Conservation (phyloP, 2,329 filamentous ascomycete species). For the Cladophialophora yegresii region DNA sequence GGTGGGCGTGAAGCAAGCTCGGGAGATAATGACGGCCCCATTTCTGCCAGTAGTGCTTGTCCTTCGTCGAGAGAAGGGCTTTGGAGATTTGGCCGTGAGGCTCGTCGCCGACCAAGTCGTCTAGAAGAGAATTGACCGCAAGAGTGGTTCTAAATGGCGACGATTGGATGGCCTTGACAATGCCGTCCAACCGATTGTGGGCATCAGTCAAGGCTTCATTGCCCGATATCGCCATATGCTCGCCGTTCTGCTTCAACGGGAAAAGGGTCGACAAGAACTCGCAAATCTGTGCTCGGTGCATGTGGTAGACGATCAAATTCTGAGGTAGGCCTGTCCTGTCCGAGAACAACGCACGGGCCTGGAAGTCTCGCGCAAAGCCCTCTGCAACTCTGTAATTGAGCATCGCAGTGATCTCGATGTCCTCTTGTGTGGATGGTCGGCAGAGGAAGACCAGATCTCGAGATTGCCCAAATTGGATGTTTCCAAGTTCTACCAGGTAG, state of each 20-base stretch:
- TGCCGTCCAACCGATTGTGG: not conserved
- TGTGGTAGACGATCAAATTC: conserved; percentile 51
- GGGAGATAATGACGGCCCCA: conserved; percentile 64
- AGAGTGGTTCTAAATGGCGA: conserved; percentile 8
- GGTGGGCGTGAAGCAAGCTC: conserved; percentile 59
- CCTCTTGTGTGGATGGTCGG: conserved; percentile 19
- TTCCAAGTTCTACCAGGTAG: conserved; percentile 43
- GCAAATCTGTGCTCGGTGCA: conserved; percentile 55
- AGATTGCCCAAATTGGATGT: conserved; percentile 63
- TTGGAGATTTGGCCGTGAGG: conserved; percentile 39
- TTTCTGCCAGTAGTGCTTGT: conserved; percentile 45
- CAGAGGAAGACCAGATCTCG: conserved; percentile 56
- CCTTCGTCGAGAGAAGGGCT: conserved; percentile 19
- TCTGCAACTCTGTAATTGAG: conserved; percentile 33
- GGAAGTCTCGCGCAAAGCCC: conserved; percentile 5
- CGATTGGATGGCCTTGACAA: conserved; percentile 17
- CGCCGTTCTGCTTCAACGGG: conserved; percentile 42
- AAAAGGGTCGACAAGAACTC: conserved; percentile 53
- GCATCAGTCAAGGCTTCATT: conserved; percentile 9
- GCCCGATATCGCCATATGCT: conserved; percentile 41
- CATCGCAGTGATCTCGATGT: conserved; percentile 38
- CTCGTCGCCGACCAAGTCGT: conserved; percentile 51
- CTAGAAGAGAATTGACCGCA: conserved; percentile 43
- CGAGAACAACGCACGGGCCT: conserved; percentile 5
- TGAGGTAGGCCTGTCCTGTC: conserved; percentile 15